phyloP scores from a whole-genome alignment of 2,329 filamentous ascomycete genomes.

The Xylariaceae sp. region DNA sequence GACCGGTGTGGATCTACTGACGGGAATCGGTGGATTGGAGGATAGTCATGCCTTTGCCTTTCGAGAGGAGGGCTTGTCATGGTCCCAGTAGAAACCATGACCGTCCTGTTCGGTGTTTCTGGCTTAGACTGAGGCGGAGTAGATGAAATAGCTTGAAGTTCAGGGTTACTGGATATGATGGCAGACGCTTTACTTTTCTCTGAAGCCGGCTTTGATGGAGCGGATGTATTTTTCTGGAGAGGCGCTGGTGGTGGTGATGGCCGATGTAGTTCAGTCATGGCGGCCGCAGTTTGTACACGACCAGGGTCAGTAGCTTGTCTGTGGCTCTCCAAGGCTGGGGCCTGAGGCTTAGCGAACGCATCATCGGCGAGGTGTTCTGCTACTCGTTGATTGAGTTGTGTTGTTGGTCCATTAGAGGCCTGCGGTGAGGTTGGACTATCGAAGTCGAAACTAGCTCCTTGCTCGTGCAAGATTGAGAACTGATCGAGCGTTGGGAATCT shows the following conservation, averaged over 20 bases:
- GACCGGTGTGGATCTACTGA: slow-evolving; percentile 48
- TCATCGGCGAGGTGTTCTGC: slow-evolving; percentile 83
- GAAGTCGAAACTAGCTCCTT: slow-evolving; percentile 85
- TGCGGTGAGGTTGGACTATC: slow-evolving; percentile 60
- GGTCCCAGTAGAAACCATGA: slow-evolving; percentile 70
- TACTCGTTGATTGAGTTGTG: slow-evolving; percentile 69
- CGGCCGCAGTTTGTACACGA: slow-evolving; percentile 39
- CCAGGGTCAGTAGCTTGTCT: slow-evolving; percentile 43
- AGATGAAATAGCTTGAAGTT: slow-evolving; percentile 63
- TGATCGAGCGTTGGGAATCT: slow-evolving; percentile 92
- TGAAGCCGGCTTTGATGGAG: slow-evolving; percentile 48
- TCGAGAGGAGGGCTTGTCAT: slow-evolving; percentile 72
- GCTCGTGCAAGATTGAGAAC: slow-evolving; percentile 87
- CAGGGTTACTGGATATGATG: slow-evolving; percentile 68
- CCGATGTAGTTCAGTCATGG: slow-evolving; percentile 32
- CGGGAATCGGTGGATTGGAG: slow-evolving; percentile 51
- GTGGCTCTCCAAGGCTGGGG: slow-evolving; percentile 38
- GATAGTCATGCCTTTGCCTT: slow-evolving; percentile 52
- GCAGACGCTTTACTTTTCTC: slow-evolving; percentile 67
- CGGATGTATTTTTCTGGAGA: slow-evolving; percentile 47
- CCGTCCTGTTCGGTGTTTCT: slow-evolving; percentile 42
- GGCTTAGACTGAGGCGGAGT: slow-evolving; percentile 47
- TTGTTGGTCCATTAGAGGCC: slow-evolving; percentile 48
- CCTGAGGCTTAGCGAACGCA: slow-evolving; percentile 68
- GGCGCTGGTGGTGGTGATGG: slow-evolving; percentile 43